A percentile compares a stretch with the other conserved stretches of the same genome.
phyloP scores from a whole-genome alignment of 768 basidiomycete genomes.

The Leucosporidium yakuticum region DNA sequence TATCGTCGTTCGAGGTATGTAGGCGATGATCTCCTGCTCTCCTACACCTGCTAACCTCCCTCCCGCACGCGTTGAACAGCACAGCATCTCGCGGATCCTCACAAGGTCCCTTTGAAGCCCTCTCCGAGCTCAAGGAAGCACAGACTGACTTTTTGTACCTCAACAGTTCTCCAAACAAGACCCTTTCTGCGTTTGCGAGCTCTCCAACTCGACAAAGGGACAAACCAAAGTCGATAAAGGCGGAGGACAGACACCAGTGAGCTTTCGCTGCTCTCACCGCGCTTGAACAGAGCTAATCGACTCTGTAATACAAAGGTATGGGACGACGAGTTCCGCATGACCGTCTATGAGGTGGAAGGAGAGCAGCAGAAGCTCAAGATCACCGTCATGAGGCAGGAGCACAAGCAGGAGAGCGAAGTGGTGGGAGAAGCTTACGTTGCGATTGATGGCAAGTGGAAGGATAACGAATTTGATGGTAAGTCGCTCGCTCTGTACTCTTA shows the following conservation, averaged over 20 bases:
- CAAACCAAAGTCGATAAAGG: constrained; percentile 4
- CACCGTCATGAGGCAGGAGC: constrained; percentile 3
- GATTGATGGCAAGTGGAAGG: constrained; percentile 2
- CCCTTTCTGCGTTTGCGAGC: neutral
- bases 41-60: no score
- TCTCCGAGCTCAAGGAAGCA: no score
- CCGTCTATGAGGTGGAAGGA: constrained; percentile 2
- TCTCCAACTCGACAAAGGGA: neutral
- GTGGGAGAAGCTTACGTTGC: constrained; percentile 12
- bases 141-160: no score
- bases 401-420: constrained; percentile 3
- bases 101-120: no score
- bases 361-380: constrained; percentile 4
- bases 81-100: no score
- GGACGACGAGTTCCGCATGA: constrained; percentile 27
- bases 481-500: neutral
- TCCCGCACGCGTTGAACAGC: no score
- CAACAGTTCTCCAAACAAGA: constrained; percentile 4
- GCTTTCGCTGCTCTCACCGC: neutral
- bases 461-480: constrained; percentile 24
- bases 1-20: no score
- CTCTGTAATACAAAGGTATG: neutral
- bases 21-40: no score
- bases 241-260: constrained; percentile 13
- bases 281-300: neutral